phyloP scores from a whole-genome alignment of 2,329 filamentous ascomycete genomes.

The Aspergillus puulaauensis region DNA sequence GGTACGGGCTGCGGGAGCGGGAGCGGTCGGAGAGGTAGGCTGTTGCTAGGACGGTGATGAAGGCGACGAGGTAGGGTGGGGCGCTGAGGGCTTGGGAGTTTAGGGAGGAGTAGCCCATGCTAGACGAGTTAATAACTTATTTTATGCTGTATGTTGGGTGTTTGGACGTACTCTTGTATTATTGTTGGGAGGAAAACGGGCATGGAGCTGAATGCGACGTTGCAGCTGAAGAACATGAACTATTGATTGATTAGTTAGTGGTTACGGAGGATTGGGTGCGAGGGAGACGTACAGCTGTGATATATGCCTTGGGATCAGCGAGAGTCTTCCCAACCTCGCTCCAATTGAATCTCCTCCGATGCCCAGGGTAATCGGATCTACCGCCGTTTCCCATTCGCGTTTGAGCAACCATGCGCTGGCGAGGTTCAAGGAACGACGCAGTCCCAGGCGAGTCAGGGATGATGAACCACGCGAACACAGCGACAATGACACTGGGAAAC shows the following conservation, averaged over 20 bases:
- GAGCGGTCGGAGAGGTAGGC: conserved; percentile 69
- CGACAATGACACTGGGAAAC: conserved; percentile 75
- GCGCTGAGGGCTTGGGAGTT: conserved; percentile 75
- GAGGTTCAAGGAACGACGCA: conserved; percentile 62
- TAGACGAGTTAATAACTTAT: conserved; percentile 16
- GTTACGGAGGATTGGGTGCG: neutral
- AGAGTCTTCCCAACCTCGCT: conserved; percentile 61
- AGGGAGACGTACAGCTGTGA: conserved; percentile 58
- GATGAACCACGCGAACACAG: conserved; percentile 69
- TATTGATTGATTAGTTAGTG: conserved; percentile 14
- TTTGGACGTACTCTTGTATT: conserved; percentile 53
- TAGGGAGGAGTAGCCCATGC: conserved; percentile 69
- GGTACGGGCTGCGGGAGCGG: conserved; percentile 62
- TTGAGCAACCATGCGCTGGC: conserved; percentile 69
- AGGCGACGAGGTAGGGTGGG: conserved; percentile 77
- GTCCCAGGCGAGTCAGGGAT: conserved; percentile 74
- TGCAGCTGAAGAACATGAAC: conserved; percentile 82
- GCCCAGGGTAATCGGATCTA: conserved; percentile 3
- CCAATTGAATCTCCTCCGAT: conserved; percentile 48
- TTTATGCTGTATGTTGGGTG: neutral
- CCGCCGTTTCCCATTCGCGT: conserved; percentile 58
- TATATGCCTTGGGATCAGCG: conserved; percentile 67
- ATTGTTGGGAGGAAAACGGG: conserved; percentile 86
- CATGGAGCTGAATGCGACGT: conserved; percentile 83
- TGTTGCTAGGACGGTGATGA: conserved; percentile 68